Percentiles rank a stretch among this genome's conserved stretches.
Evolutionary conservation across 116 monocot species (phyloP).

Genomic region (Cymodocea nodosa): DNA sequence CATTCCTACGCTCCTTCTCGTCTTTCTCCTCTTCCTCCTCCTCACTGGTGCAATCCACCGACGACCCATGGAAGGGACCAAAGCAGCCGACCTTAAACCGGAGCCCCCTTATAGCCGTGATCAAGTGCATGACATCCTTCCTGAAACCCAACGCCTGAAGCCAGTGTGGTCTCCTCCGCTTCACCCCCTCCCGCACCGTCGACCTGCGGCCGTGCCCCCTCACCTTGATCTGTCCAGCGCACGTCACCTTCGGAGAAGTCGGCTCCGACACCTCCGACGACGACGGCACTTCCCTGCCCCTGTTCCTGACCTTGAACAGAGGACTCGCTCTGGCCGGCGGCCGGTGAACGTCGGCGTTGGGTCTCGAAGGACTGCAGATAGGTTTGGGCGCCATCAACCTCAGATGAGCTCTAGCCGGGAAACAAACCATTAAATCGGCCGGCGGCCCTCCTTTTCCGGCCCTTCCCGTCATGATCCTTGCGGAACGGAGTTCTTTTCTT

Average conservation of each 20-base stretch:
- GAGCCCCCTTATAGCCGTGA: conserved; percentile 44
- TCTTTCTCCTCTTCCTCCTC: conserved; percentile 24
- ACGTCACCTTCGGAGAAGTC: conserved; percentile 81
- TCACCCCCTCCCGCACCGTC: conserved; percentile 20
- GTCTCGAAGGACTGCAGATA: conserved; percentile 51
- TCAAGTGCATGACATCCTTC: conserved; percentile 42
- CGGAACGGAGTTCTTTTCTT: not conserved
- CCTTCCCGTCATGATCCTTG: not conserved
- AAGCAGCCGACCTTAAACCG: conserved; percentile 52
- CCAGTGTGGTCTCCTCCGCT: conserved; percentile 26
- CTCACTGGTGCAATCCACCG: conserved; percentile 25
- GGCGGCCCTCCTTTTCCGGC: conserved; percentile 1
- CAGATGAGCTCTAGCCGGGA: conserved; percentile 54
- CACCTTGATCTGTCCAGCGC: conserved; percentile 85
- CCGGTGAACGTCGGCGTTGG: conserved; percentile 12
- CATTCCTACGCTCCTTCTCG: not conserved
- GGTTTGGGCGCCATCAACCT: conserved; percentile 48
- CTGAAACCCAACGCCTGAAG: conserved; percentile 36
- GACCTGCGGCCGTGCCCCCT: not conserved
- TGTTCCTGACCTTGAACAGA: conserved; percentile 29
- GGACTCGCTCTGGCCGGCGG: conserved; percentile 20
- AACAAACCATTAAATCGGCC: conserved; percentile 60
- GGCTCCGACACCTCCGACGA: conserved; percentile 28
- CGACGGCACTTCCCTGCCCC: not conserved
- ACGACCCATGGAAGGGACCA: conserved; percentile 29